These are phyloP conservation scores for Neurospora discreta DNA, from an alignment of 495 filamentous ascomycete species.

Conservation along the genomic window DNA sequence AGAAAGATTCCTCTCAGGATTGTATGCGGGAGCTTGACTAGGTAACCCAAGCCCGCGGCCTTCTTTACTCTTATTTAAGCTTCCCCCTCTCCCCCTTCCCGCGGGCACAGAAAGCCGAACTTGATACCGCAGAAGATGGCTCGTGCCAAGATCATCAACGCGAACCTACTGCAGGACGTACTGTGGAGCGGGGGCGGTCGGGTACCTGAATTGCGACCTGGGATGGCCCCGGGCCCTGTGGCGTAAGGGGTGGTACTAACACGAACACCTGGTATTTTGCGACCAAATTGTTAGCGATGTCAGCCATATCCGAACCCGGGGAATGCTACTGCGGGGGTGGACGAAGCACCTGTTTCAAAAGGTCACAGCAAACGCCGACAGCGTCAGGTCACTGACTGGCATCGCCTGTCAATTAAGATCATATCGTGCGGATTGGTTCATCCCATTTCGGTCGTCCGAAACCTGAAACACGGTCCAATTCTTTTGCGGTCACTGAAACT, in stretches of 20 bases:
- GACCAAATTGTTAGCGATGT: not conserved
- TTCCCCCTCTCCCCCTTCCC: not conserved
- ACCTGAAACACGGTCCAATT: not conserved
- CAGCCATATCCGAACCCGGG: not conserved
- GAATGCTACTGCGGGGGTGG: not conserved
- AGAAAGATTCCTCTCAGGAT: not conserved
- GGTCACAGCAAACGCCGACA: not conserved
- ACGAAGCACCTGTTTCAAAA: not conserved
- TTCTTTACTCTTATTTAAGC: not conserved
- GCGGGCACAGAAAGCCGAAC: not conserved
- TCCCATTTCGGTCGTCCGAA: not conserved
- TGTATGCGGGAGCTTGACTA: not conserved
- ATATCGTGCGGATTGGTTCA: not conserved
- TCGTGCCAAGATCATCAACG: not conserved
- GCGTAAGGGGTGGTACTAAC: not conserved
- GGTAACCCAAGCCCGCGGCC: not conserved
- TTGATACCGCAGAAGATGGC: not conserved
- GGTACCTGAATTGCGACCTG: not conserved
- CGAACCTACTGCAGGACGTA: not conserved
- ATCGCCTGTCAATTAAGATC: not conserved
- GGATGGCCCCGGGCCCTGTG: not conserved
- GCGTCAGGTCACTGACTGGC: not conserved
- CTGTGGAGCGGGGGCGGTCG: not conserved
- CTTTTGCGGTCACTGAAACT: not conserved
- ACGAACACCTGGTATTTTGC: not conserved